Evolutionary conservation across 345 rosid species (phyloP), one percentile per base, ranked within the genome.

Genomic region (Citrus trifoliata): DNA sequence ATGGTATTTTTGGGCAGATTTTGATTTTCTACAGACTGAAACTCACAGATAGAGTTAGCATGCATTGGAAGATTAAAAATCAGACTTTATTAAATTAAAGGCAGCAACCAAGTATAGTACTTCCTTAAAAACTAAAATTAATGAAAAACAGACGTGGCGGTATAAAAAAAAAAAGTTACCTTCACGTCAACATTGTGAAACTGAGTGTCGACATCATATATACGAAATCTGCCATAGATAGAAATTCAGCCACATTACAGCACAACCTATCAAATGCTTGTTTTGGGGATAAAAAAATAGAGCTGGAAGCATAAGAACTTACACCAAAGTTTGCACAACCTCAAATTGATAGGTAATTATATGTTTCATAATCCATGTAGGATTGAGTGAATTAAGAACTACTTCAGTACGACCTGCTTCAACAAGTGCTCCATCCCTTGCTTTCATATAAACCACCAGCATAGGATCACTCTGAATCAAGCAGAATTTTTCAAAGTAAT

Each of bases 331-430:
- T 77, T 93, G 98, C 79, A 93, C 92, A 80, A 84, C 58, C 88
- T 95, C 97, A 79, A 95, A 95, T 40, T 95, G 91, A 78, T 79
- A 95, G 59, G 80, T 70, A 62, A 87, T 77, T 0, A 85, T 83
- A 74, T 85, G 73, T 30, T 91, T 92, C 77, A 73, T 81, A 78
- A 95, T 92, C 94, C 94, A 95, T 61, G 89, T 82, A 76, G 98
- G 98, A 71, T 85, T 88, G 83, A 95, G 84, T 65, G 98, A 93
- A 86, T 95, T 93, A 75, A 85, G 88, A 82, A 95, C 85, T 42
- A 95, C 97, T 87, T 95, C 98, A 60, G 91, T 87, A 24, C 98
- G 94, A 63, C 83, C 88, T 74, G 84, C 85, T 83, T 95, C 98
- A 22, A 81, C 67, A 69, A 85, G 74, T 65, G 83, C 30, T 77